Percentiles rank a stretch among this genome's conserved stretches.
Conservation (phyloP, 345 rosid species). For the Corchorus capsularis region DNA sequence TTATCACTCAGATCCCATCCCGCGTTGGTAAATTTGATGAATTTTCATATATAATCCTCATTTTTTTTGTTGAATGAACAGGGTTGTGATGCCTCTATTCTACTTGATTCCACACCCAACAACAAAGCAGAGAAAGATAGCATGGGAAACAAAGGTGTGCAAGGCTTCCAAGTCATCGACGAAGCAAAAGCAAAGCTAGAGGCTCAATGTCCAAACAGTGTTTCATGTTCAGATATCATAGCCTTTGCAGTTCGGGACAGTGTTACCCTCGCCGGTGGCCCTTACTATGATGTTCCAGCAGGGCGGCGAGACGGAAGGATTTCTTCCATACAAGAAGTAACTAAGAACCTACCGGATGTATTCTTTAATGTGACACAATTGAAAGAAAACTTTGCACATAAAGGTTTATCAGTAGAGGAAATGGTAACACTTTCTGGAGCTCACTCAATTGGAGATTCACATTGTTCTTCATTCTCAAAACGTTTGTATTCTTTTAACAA, state of each 20-base stretch:
- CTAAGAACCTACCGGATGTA: background rate
- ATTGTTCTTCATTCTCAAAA: conserved; percentile 14
- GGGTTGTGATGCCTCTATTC: conserved; percentile 84
- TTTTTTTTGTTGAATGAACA: background rate
- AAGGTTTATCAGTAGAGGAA: background rate
- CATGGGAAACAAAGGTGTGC: conserved; percentile 8
- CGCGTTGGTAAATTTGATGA: too few relatives aligned
- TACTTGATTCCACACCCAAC: conserved; percentile 40
- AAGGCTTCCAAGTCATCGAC: conserved; percentile 42
- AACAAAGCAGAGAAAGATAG: conserved; percentile 35
- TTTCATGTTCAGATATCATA: conserved; percentile 47
- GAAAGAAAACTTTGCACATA: background rate
- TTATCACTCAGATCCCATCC: too few relatives aligned
- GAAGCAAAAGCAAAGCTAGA: conserved; percentile 40
- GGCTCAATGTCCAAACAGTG: conserved; percentile 38
- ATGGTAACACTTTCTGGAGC: conserved; percentile 36
- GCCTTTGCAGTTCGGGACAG: conserved; percentile 45
- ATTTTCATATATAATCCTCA: too few relatives aligned
- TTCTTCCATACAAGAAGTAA: background rate
- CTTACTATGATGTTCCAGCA: background rate
- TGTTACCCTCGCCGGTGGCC: background rate
- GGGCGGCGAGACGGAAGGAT: conserved; percentile 1
- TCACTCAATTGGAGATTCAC: conserved; percentile 13
- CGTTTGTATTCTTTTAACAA: conserved; percentile 2
- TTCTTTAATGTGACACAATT: background rate